Percentiles rank a stretch among this genome's conserved stretches.
Conservation (phyloP, 768 basidiomycete species). For the Collybia sp. region DNA sequence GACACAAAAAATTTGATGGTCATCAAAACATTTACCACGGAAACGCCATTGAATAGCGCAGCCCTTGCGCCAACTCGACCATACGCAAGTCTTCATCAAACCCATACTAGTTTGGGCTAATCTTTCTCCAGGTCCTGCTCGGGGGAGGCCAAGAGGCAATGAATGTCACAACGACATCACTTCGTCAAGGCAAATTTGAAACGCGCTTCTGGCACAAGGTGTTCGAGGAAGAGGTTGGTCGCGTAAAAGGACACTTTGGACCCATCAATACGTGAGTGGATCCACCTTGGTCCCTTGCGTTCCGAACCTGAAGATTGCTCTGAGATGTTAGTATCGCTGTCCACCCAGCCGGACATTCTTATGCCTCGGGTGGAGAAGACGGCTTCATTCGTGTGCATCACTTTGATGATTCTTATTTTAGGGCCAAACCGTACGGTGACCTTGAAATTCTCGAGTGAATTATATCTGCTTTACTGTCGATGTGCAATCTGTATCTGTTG, state of each 20-base stretch:
- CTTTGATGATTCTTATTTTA: constrained; percentile 95
- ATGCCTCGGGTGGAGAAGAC: constrained; percentile 95
- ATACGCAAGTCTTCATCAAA: constrained; percentile 47
- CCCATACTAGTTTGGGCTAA: background rate
- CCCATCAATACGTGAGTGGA: constrained; percentile 88
- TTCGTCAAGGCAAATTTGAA: constrained; percentile 96
- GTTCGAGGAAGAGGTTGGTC: constrained; percentile 94
- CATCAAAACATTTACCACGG: constrained; percentile 90
- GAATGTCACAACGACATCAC: constrained; percentile 92
- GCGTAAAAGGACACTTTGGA: constrained; percentile 97
- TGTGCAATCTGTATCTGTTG: background rate
- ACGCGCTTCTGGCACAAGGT: constrained; percentile 97
- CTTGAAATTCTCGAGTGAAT: constrained; percentile 57
- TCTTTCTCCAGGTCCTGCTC: constrained; percentile 61
- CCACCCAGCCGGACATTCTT: constrained; percentile 82
- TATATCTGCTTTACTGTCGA: constrained; percentile 1
- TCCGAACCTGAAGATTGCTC: background rate
- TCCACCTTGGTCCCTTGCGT: background rate
- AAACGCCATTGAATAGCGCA: constrained; percentile 94
- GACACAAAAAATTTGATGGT: constrained; percentile 85
- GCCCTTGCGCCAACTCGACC: constrained; percentile 80
- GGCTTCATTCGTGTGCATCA: constrained; percentile 90
- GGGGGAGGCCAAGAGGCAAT: constrained; percentile 99
- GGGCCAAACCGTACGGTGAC: constrained; percentile 86
- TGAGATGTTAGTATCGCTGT: constrained; percentile 70